Percentiles rank a stretch among this genome's conserved stretches.
Conservation (phyloP, 768 basidiomycete genomes). For the Gymnopilus dilepis region DNA sequence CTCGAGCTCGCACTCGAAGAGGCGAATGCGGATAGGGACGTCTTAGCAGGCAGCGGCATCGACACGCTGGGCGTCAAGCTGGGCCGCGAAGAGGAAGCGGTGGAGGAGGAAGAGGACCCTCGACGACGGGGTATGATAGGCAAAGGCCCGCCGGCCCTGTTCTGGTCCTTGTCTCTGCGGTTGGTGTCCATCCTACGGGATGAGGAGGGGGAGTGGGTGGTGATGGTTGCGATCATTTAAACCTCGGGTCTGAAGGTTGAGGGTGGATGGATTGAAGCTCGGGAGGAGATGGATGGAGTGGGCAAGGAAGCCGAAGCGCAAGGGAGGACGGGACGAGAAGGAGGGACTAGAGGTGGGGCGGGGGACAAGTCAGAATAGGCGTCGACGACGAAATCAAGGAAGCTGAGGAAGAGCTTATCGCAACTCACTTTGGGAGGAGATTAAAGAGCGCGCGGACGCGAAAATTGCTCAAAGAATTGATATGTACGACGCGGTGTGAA, state of each 20-base stretch:
- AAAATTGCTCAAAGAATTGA: conserved; percentile 11
- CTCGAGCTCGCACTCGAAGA: conserved; percentile 15
- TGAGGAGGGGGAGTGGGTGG: conserved; percentile 37
- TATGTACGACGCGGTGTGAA: background rate
- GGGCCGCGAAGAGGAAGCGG: conserved; percentile 30
- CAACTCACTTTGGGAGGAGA: conserved; percentile 14
- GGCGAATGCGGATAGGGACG: conserved; percentile 25
- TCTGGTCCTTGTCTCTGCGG: conserved; percentile 36
- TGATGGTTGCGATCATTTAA: conserved; percentile 52
- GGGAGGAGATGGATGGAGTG: no score
- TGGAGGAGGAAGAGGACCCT: no score
- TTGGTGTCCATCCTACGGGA: conserved; percentile 43
- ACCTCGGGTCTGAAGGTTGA: conserved; percentile 5
- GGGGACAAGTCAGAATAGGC: conserved; percentile 19
- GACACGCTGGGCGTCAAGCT: conserved; percentile 26
- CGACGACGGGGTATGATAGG: conserved; percentile 69
- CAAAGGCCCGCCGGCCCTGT: conserved; percentile 60
- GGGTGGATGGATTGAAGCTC: no score
- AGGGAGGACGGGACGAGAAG: conserved; percentile 9
- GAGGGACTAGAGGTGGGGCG: conserved; percentile 8
- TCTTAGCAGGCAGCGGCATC: conserved; percentile 22
- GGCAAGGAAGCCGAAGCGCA: conserved; percentile 9
- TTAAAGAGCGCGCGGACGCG: conserved; percentile 12
- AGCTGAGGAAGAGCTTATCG: no score
- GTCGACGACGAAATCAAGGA: conserved; percentile 21